Base-by-base conservation (phyloP, 2,329 filamentous ascomycete genomes). In the Pseudogymnoascus sp. region DNA sequence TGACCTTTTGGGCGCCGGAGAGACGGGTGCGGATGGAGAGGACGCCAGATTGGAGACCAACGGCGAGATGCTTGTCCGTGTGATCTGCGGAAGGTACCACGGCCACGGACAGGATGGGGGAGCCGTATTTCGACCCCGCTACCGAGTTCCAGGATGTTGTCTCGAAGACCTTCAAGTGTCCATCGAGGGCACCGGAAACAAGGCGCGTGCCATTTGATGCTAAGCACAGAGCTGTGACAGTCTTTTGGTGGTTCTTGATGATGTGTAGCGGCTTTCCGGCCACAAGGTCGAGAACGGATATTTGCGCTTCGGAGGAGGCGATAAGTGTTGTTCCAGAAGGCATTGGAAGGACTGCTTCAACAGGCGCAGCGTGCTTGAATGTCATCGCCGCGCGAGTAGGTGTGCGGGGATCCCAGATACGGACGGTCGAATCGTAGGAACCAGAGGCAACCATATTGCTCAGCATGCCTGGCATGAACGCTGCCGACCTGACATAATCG, bases 161-260 rank as follows among this genome's bases (percentile, higher is more conserved):
- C 76, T 97, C 93, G 70, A 96, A 97, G 39, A 99, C 86, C 77
- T 99, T 99, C 77, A 97, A 87, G 75, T 97, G 94, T 8, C 94
- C 95, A 74, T 99, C 94, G 51, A 99, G 81, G 17, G 88, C 92
- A 75, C 92, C 94, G 66, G 88, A 92, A 61, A 99, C 84, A 62
- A 99, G 81, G 59, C 94, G 85, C 59, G 85, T 85, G 55, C 90
- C 90, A 68, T 89, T 85, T 48, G 91, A 92, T 6, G 92, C 92
- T 35, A 95, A 79, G 60, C 88, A 87, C 61, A 99, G 81, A 6
- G 89, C 87, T 0, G 94, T 97, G 64, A 99, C 92, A 0, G 94
- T 96, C 84, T 97, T 99, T 73, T 99, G 94, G 76, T 99, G 94
- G 73, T 95, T 97, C 68, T 87, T 88, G 66, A 99, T 87, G 71